A percentile compares a stretch with the other conserved stretches of the same genome.
Evolutionary conservation across 495 filamentous ascomycete genomes (phyloP).

Genomic region (Paragyromitra xinjiangensis): DNA sequence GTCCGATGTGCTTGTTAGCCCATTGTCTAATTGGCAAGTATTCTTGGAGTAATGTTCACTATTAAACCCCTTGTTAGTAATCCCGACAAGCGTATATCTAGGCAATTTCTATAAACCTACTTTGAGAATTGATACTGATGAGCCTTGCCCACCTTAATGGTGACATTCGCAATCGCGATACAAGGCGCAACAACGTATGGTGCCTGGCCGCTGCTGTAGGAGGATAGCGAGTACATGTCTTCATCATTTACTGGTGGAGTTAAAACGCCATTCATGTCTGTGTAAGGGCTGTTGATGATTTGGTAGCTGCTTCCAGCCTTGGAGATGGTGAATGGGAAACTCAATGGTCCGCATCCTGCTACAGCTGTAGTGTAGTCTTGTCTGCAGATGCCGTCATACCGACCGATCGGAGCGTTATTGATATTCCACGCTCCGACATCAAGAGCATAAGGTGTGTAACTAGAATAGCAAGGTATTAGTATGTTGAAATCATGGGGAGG

Average conservation of each 20-base stretch:
- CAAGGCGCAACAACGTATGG: background rate
- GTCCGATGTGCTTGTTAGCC: background rate
- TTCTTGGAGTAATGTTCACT: conserved; percentile 20
- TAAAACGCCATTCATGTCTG: conserved; percentile 13
- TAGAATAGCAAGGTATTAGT: conserved; percentile 22
- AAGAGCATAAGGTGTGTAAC: conserved; percentile 23
- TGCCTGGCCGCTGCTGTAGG: background rate
- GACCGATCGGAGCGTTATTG: background rate
- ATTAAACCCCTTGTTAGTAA: conserved; percentile 8
- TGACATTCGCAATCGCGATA: conserved; percentile 16
- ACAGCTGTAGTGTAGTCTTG: conserved; percentile 19
- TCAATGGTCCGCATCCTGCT: conserved; percentile 13
- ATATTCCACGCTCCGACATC: conserved; percentile 31
- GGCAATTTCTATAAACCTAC: conserved; percentile 8
- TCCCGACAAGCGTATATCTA: background rate
- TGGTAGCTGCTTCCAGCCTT: conserved; percentile 7
- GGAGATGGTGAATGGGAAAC: conserved; percentile 17
- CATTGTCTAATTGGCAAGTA: conserved; percentile 8
- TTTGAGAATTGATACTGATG: conserved; percentile 29
- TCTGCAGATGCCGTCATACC: conserved; percentile 14
- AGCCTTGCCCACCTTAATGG: conserved; percentile 17
- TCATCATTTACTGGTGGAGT: conserved; percentile 6
- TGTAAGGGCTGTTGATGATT: conserved; percentile 12
- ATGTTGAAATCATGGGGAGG: background rate
- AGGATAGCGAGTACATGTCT: conserved; percentile 18